Percentiles rank a stretch among this genome's conserved stretches.
phyloP scores from a whole-genome alignment of 768 basidiomycete species.

The Rubroboletus satanas region DNA sequence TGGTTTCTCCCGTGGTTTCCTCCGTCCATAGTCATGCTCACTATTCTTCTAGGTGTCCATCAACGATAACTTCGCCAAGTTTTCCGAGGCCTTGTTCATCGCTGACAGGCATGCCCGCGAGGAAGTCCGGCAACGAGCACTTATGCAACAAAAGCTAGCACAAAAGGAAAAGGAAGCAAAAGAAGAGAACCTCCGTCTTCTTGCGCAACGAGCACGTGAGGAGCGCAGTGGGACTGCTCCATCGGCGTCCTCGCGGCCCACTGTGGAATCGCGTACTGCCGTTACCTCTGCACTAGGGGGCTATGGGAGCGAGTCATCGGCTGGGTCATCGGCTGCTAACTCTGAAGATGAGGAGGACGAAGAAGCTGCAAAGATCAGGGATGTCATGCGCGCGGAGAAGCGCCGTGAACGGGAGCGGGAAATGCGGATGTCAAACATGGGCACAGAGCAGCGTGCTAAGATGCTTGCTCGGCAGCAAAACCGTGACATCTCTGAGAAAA shows the following conservation, averaged over 20 bases:
- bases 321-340: conserved; percentile 45
- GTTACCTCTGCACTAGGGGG: conserved; percentile 75
- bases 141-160: conserved; percentile 99
- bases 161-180: conserved; percentile 96
- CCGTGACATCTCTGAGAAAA: conserved; percentile 98
- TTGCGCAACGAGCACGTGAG: conserved; percentile 94
- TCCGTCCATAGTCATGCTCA: neutral
- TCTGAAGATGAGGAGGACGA: conserved; percentile 66
- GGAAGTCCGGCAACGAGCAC: conserved; percentile 91
- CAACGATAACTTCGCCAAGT: conserved; percentile 99
- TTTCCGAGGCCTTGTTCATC: conserved; percentile 92
- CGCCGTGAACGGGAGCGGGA: conserved; percentile 92
- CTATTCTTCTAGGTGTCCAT: conserved; percentile 72
- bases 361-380: conserved; percentile 81
- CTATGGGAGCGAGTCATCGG: conserved; percentile 78
- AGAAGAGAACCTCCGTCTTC: conserved; percentile 89
- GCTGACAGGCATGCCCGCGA: conserved; percentile 97
- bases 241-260: conserved; percentile 56
- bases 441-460: conserved; percentile 92
- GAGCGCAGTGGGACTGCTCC: conserved; percentile 79
- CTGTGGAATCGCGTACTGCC: conserved; percentile 62
- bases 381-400: conserved; percentile 89
- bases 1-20: conserved; percentile 30
- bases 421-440: conserved; percentile 99
- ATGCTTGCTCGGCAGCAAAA: conserved; percentile 94